Percentiles rank a stretch among this genome's conserved stretches.
Conservation (phyloP, 768 basidiomycete species). For the Tulasnella sp. region DNA sequence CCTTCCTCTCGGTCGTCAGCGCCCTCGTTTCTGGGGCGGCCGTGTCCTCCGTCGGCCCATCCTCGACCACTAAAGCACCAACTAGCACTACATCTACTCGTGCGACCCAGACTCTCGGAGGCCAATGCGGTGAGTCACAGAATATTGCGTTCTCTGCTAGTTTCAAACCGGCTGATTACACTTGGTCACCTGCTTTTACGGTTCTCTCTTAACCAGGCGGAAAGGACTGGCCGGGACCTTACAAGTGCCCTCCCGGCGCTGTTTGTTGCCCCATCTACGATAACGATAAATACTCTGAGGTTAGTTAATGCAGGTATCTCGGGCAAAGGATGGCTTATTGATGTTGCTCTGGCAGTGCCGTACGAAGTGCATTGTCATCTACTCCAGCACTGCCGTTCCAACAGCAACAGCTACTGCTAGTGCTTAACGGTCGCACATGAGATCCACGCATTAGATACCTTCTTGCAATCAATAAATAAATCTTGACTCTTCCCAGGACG, state of each 20-base stretch:
- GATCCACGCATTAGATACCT: background rate
- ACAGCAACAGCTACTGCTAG: background rate
- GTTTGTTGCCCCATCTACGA: background rate
- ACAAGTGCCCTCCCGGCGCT: background rate
- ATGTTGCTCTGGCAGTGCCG: background rate
- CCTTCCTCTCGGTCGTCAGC: background rate
- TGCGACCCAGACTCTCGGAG: background rate
- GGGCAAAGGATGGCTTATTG: background rate
- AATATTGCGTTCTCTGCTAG: background rate
- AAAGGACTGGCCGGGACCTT: background rate
- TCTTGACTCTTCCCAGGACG: no score
- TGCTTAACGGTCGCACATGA: background rate
- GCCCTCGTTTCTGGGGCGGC: background rate
- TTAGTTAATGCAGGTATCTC: background rate
- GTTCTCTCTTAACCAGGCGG: background rate
- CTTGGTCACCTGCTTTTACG: background rate
- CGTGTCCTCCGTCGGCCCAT: background rate
- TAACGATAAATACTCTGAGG: background rate
- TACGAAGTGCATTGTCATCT: background rate
- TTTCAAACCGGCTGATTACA: background rate
- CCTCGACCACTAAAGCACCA: background rate
- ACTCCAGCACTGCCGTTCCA: background rate
- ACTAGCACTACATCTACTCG: background rate
- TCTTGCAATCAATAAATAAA: background rate
- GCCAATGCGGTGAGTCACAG: background rate